phyloP scores from a whole-genome alignment of 2,329 filamentous ascomycete genomes.

The Neofusicoccum kwambonambiense region DNA sequence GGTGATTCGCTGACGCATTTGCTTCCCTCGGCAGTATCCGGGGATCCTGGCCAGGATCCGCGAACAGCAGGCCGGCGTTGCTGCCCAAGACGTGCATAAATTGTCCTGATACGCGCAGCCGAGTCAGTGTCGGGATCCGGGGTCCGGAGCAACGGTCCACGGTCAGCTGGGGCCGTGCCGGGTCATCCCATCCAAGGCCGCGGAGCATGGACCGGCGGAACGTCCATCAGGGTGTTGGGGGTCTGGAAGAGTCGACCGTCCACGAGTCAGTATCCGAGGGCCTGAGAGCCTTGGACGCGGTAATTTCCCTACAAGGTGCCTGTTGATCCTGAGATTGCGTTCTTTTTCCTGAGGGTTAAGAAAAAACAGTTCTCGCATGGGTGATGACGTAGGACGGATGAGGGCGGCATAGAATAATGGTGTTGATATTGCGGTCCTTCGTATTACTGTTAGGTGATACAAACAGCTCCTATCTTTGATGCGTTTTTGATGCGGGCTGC shows the following conservation, averaged over 20 bases:
- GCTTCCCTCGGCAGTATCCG: constrained; percentile 38
- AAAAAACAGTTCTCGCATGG: constrained; percentile 1
- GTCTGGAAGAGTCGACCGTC: constrained; percentile 6
- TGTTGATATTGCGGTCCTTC: constrained; percentile 17
- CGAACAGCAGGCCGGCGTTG: constrained; percentile 32
- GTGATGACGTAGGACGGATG: constrained; percentile 10
- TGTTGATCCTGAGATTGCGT: constrained; percentile 4
- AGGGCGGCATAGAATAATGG: constrained; percentile 14
- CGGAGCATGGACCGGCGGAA: constrained; percentile 6
- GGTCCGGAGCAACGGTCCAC: constrained; percentile 14
- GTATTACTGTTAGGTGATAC: constrained; percentile 16
- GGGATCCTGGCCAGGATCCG: constrained; percentile 44
- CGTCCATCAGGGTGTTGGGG: constrained; percentile 8
- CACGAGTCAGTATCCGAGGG: constrained; percentile 6
- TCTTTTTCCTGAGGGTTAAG: constrained; percentile 6
- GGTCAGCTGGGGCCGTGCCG: constrained; percentile 16
- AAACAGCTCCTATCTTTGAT: constrained; percentile 14
- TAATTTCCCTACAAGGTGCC: constrained; percentile 1
- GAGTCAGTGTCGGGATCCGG: constrained; percentile 16
- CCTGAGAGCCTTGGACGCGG: neutral
- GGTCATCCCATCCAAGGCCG: constrained; percentile 10
- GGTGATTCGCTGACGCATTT: neutral
- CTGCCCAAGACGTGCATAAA: constrained; percentile 7
- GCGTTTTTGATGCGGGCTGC: constrained; percentile 7
- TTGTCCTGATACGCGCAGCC: constrained; percentile 10